A percentile compares a stretch with the other conserved stretches of the same genome.
These are phyloP conservation scores for Funneliformis mosseae DNA, from an alignment of 192 early-diverging fungal genomes.

Conservation along the genomic window DNA sequence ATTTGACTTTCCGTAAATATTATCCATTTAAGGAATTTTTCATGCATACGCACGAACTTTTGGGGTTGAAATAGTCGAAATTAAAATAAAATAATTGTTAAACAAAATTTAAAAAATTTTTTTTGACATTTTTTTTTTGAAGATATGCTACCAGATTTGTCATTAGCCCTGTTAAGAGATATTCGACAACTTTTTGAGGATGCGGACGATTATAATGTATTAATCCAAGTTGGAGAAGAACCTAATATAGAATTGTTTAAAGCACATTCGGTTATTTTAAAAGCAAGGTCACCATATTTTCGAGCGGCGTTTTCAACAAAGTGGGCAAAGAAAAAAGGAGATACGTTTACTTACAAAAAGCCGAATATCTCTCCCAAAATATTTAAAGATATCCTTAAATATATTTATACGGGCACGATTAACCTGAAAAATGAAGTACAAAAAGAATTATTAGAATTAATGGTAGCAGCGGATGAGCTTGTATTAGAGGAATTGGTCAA, in stretches of 20 bases:
- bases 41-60: no score
- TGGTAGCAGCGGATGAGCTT: slow-evolving; percentile 13
- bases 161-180: background rate
- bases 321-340: background rate
- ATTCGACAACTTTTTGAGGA: slow-evolving; percentile 4
- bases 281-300: slow-evolving; percentile 20
- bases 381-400: slow-evolving; percentile 12
- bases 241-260: background rate
- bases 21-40: no score
- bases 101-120: no score
- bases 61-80: no score
- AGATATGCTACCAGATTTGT: background rate
- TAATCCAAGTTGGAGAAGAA: slow-evolving; percentile 17
- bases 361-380: slow-evolving; percentile 12
- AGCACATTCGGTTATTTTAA: slow-evolving; percentile 19
- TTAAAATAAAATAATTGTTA: no score
- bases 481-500: background rate
- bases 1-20: no score
- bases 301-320: background rate
- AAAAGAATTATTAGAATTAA: background rate
- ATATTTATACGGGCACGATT: slow-evolving; percentile 10
- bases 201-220: slow-evolving; percentile 23
- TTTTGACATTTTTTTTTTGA: background rate
- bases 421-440: background rate
- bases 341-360: background rate